Percentiles rank a stretch among this genome's conserved stretches.
These are phyloP conservation scores for Tricholoma matsutake DNA, from an alignment of 768 basidiomycete species.

Conservation along the genomic window DNA sequence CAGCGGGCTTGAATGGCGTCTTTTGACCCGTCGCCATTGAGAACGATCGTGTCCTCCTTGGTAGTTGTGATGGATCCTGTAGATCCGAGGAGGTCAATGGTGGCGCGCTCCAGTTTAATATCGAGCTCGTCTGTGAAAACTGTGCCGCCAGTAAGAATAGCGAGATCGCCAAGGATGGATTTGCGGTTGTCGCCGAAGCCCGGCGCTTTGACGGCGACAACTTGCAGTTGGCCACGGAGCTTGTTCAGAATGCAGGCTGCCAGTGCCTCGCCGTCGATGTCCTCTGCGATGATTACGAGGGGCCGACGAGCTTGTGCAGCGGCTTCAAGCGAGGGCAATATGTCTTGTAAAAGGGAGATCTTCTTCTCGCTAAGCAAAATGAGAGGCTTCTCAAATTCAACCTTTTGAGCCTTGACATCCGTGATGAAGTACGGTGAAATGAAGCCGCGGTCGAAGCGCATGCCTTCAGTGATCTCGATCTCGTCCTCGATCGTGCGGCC, in stretches of 20 bases:
- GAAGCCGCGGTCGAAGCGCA: conserved; percentile 99
- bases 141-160: conserved; percentile 95
- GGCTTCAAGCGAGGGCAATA: conserved; percentile 86
- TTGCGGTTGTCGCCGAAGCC: conserved; percentile 99
- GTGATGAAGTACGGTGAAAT: conserved; percentile 99
- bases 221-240: conserved; percentile 94
- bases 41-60: conserved; percentile 95
- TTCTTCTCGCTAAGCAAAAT: conserved; percentile 97
- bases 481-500: conserved; percentile 97
- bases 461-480: conserved; percentile 99
- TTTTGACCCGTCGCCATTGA: conserved; percentile 93
- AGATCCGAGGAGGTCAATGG: conserved; percentile 83
- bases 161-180: conserved; percentile 93
- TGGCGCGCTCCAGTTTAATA: conserved; percentile 93
- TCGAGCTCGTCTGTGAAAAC: conserved; percentile 97
- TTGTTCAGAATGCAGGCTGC: conserved; percentile 99
- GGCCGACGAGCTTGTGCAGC: conserved; percentile 83
- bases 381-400: conserved; percentile 95
- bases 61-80: conserved; percentile 92
- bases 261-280: conserved; percentile 95
- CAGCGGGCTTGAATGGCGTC: conserved; percentile 88
- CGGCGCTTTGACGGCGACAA: conserved; percentile 93
- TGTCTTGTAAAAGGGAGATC: conserved; percentile 91
- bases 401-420: conserved; percentile 93
- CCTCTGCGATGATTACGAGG: conserved; percentile 95